phyloP scores from a whole-genome alignment of 305 asterid species.

The Solanum hybrid region DNA sequence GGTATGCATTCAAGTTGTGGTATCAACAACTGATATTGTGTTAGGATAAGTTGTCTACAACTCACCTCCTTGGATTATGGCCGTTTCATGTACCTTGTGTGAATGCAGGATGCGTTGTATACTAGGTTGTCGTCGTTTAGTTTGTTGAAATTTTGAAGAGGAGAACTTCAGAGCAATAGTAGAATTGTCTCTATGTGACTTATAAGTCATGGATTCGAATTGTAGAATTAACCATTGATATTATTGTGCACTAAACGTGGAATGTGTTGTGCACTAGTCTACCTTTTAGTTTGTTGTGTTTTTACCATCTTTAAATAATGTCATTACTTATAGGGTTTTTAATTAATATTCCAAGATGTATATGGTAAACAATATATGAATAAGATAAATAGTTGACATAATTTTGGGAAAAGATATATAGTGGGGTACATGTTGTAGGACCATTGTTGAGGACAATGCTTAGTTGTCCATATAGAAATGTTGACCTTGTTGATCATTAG shows the following conservation, averaged over 20 bases:
- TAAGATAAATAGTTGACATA: conserved; percentile 6
- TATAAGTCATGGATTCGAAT: neutral
- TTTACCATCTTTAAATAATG: neutral
- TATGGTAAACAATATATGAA: neutral
- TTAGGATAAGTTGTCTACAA: neutral
- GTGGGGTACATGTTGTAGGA: conserved; percentile 12
- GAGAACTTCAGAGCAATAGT: neutral
- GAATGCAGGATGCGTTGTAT: neutral
- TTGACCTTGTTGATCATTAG: neutral
- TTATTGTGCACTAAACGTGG: no score
- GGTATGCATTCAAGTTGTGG: neutral
- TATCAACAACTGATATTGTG: neutral
- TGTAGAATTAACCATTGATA: neutral
- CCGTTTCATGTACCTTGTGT: neutral
- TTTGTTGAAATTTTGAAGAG: neutral
- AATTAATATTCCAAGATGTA: neutral
- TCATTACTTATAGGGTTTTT: neutral
- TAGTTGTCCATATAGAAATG: neutral
- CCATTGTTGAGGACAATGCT: neutral
- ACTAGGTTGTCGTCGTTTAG: neutral
- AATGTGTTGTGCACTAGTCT: no score
- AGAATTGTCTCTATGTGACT: neutral
- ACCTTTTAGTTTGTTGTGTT: neutral
- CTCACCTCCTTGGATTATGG: neutral
- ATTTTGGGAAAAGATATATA: neutral